phyloP scores from a whole-genome alignment of 805 yeast species.

The Wickerhamiella domercqiae region DNA sequence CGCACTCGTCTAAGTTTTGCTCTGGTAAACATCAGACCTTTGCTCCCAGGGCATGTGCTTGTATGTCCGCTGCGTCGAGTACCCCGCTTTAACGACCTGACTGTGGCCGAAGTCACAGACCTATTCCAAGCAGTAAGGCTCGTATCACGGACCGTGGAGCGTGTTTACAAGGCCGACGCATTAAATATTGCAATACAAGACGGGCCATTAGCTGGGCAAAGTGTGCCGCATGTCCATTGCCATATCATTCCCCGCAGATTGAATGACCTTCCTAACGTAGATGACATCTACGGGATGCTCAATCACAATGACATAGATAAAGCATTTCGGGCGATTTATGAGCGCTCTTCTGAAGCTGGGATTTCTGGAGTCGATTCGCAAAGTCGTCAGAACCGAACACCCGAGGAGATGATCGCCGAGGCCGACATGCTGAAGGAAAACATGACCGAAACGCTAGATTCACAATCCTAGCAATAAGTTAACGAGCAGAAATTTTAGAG shows the following conservation, averaged over 20 bases:
- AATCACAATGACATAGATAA: slow-evolving; percentile 41
- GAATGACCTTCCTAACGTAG: slow-evolving; percentile 48
- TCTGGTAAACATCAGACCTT: slow-evolving; percentile 78
- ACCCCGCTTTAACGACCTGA: slow-evolving; percentile 51
- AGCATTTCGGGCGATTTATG: slow-evolving; percentile 20
- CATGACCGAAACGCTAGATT: no score
- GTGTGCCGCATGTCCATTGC: slow-evolving; percentile 89
- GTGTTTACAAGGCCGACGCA: slow-evolving; percentile 62
- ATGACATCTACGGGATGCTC: slow-evolving; percentile 53
- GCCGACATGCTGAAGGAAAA: no score
- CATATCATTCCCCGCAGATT: slow-evolving; percentile 73
- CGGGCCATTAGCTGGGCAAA: slow-evolving; percentile 91
- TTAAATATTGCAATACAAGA: slow-evolving; percentile 89
- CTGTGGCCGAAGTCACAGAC: slow-evolving; percentile 55
- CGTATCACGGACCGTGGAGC: slow-evolving; percentile 51
- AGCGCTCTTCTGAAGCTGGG: slow-evolving; percentile 11
- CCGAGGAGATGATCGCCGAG: slow-evolving; percentile 57
- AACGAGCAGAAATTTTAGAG: slow-evolving; percentile 8
- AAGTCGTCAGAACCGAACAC: slow-evolving; percentile 42
- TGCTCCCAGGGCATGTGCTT: slow-evolving; percentile 86
- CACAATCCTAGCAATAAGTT: no score
- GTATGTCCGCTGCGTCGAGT: slow-evolving; percentile 70
- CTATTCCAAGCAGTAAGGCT: slow-evolving; percentile 62
- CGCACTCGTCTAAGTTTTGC: slow-evolving; percentile 58
- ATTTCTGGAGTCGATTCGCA: slow-evolving; percentile 31